Evolutionary conservation across 1,139 yeast species (phyloP).

Genomic region (Geotrichum reessii): DNA sequence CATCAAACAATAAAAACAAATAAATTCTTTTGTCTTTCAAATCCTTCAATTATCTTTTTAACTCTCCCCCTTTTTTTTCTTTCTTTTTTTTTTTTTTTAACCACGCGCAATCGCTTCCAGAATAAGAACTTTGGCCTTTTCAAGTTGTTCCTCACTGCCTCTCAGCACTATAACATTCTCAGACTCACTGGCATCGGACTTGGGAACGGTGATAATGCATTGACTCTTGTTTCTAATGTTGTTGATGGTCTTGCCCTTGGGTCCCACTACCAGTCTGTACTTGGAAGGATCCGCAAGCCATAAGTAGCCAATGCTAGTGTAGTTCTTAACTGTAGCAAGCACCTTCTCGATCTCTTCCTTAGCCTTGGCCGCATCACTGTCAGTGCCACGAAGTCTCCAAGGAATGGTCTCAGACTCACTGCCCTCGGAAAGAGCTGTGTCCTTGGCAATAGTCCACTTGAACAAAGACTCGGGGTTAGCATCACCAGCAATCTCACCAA

Average conservation of each 20-base stretch:
- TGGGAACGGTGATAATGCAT: conserved; percentile 61
- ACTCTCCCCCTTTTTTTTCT: too few species aligned
- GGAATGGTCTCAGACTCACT: conserved; percentile 35
- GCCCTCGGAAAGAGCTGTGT: conserved; percentile 31
- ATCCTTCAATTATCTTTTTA: too few species aligned
- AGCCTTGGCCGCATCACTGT: conserved; percentile 38
- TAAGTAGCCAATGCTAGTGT: conserved; percentile 44
- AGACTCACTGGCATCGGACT: conserved; percentile 45
- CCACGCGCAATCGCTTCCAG: conserved; percentile 22
- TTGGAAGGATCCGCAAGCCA: conserved; percentile 44
- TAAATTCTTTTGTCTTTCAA: neutral
- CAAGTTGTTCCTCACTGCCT: conserved; percentile 42
- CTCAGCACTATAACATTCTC: conserved; percentile 31
- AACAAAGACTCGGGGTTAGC: conserved; percentile 23
- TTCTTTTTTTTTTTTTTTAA: neutral
- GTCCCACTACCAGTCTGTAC: conserved; percentile 65
- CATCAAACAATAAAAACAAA: neutral
- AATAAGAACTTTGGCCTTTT: conserved; percentile 42
- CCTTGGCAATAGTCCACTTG: conserved; percentile 32
- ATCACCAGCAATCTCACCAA: conserved; percentile 36
- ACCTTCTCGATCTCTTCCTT: conserved; percentile 32
- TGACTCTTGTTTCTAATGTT: conserved; percentile 55
- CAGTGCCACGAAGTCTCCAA: conserved; percentile 39
- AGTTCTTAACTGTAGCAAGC: conserved; percentile 35
- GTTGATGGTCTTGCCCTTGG: conserved; percentile 65